Base-by-base conservation (phyloP, 768 basidiomycete species). In the Exsudoporus frostii region DNA sequence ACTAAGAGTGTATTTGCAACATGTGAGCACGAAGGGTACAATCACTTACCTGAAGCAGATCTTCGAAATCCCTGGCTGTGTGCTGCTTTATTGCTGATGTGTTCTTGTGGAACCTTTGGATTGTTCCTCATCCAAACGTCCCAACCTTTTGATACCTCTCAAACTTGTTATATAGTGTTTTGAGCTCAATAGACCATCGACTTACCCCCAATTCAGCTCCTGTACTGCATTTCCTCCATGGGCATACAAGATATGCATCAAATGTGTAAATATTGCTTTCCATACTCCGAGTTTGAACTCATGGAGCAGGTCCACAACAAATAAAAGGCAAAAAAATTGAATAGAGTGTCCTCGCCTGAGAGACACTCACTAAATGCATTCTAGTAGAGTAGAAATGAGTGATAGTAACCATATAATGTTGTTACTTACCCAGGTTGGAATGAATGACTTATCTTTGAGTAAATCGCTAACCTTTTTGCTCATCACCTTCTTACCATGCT, bases 231-330 rank as follows among this genome's bases (percentile, higher is more conserved):
- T 41, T 13, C 40, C 40, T 25, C 15, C 24, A 9, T 17, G 8
- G 0, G 40, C 40, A 1, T 25, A 41, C 22, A 41, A 17, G 15
- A 41, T 24, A 25, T 2, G 3, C 40, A 37, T 33, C 11, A 55
- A 24, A 7, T 55, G 50, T 2, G n/a, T 45, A 7, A 55, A 53
- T 7, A 55, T 19, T 2, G 33, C 27, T 1, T 53, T 55, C 39
- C 50, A 55, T 1, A 53, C 39, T 2, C 39, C 17, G 0, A 55
- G 40, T 8, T 55, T 45, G 25, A 53, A 55, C 10, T 55, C 10
- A 0, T 55, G 51, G 2, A 55, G 25, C 0, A 53, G 33, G 5
- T 55, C 45, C 1, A 55, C 20, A 2, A 55, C 20, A 1, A 24
- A 7, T 5, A 20, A 38, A 7, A 52, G 17, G n/a, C n/a, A n/a